Evolutionary conservation across 1,284 basidiomycete genomes (phyloP).

Genomic region (Moesziomyces aphidis): DNA sequence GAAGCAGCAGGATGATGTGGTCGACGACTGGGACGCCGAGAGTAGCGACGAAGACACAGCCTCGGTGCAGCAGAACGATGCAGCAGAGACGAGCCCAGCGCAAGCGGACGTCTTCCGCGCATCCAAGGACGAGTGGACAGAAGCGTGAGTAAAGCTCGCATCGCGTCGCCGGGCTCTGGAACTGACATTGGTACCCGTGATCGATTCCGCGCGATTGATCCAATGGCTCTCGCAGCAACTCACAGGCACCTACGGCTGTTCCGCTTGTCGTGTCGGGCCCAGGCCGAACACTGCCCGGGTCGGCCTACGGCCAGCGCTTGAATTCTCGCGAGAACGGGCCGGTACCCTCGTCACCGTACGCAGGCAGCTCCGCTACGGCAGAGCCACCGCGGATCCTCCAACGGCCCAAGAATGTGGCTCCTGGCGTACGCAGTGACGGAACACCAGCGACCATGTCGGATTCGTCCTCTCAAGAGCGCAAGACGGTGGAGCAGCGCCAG

Average conservation of each 20-base stretch:
- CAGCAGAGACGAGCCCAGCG: not conserved
- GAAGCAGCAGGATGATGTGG: conserved; percentile 18
- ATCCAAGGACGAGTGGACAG: conserved; percentile 36
- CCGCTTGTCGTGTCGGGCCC: conserved; percentile 12
- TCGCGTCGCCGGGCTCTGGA: too few species aligned
- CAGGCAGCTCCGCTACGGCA: conserved; percentile 11
- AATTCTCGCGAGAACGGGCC: conserved; percentile 2
- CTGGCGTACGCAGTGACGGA: conserved; percentile 42
- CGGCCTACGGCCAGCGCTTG: conserved; percentile 31
- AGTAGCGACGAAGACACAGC: conserved; percentile 28
- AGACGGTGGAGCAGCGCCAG: conserved; percentile 49
- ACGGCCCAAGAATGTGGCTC: conserved; percentile 29
- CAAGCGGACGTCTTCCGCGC: conserved; percentile 28
- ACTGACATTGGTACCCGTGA: not conserved
- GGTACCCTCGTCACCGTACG: not conserved
- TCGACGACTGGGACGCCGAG: conserved; percentile 50
- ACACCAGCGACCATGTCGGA: conserved; percentile 10
- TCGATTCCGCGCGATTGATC: not conserved
- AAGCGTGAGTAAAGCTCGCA: conserved; percentile 32
- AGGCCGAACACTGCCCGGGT: conserved; percentile 29
- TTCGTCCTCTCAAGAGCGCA: conserved; percentile 26
- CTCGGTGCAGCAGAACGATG: not conserved
- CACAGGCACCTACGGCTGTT: conserved; percentile 27
- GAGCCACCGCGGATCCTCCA: conserved; percentile 46
- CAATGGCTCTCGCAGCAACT: conserved; percentile 13